Evolutionary conservation across 2,329 filamentous ascomycete genomes (phyloP).

Genomic region (Cercospora sojina): DNA sequence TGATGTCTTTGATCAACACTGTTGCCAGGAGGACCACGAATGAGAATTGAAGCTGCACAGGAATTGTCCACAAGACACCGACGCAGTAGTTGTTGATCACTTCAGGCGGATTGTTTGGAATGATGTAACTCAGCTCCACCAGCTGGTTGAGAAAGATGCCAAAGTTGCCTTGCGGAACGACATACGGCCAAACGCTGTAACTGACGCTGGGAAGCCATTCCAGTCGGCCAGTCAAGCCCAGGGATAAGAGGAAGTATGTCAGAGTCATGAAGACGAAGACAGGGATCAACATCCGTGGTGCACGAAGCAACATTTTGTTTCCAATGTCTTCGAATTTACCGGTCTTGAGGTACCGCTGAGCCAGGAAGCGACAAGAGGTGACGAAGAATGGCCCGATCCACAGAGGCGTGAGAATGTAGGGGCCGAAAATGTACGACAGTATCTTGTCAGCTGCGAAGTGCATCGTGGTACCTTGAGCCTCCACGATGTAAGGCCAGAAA

Average conservation of each 20-base stretch:
- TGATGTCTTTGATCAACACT: slow-evolving; percentile 48
- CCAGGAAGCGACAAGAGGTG: slow-evolving; percentile 50
- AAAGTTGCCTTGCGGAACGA: slow-evolving; percentile 43
- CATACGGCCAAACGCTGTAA: slow-evolving; percentile 52
- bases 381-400: slow-evolving; percentile 53
- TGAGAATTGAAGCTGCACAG: slow-evolving; percentile 50
- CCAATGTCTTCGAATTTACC: slow-evolving; percentile 47
- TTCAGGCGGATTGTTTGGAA: slow-evolving; percentile 51
- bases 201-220: slow-evolving; percentile 49
- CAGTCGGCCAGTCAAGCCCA: slow-evolving; percentile 46
- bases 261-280: slow-evolving; percentile 45
- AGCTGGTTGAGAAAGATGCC: slow-evolving; percentile 47
- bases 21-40: slow-evolving; percentile 47
- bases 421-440: slow-evolving; percentile 45
- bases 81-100: slow-evolving; percentile 52
- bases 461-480: slow-evolving; percentile 35
- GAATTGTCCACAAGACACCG: slow-evolving; percentile 53
- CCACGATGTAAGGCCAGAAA: slow-evolving; percentile 39
- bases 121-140: slow-evolving; percentile 47
- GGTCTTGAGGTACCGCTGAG: slow-evolving; percentile 44
- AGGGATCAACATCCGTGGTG: slow-evolving; percentile 50
- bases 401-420: slow-evolving; percentile 48
- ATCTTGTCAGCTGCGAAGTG: slow-evolving; percentile 46
- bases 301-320: slow-evolving; percentile 46
- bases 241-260: slow-evolving; percentile 50